Percentiles rank a stretch among this genome's conserved stretches.
These are phyloP conservation scores for Stenocarpella maydis DNA, from an alignment of 2,329 filamentous ascomycete species.

Conservation along the genomic window DNA sequence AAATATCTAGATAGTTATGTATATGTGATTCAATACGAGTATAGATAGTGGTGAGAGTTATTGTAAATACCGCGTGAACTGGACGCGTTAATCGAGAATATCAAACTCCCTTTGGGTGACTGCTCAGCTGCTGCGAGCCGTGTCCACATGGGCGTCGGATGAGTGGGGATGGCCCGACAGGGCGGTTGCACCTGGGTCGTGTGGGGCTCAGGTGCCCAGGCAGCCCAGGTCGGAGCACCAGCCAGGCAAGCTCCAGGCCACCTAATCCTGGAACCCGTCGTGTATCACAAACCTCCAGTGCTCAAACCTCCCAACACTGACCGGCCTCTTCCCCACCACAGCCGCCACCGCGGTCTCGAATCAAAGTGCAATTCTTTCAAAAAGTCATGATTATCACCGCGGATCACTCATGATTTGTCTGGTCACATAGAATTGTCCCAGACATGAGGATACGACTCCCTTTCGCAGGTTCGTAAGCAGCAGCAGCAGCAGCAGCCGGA, in stretches of 20 bases:
- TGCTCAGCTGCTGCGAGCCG: neutral
- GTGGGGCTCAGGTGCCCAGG: conserved; percentile 5
- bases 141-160: conserved; percentile 10
- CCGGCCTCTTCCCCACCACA: too few species aligned
- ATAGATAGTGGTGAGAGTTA: neutral
- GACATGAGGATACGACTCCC: conserved; percentile 86
- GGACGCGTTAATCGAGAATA: neutral
- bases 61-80: neutral
- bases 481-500: conserved; percentile 42
- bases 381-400: conserved; percentile 16
- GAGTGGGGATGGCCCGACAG: conserved; percentile 25
- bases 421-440: conserved; percentile 4
- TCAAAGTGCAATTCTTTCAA: too few species aligned
- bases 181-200: conserved; percentile 21
- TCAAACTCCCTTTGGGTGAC: too few species aligned
- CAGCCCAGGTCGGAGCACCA: neutral
- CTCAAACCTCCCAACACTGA: neutral
- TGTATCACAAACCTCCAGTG: conserved; percentile 14
- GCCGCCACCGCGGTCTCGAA: neutral
- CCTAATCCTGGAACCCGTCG: conserved; percentile 23
- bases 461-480: conserved; percentile 75
- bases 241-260: conserved; percentile 28
- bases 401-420: conserved; percentile 6
- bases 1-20: too few species aligned
- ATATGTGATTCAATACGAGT: neutral